These are phyloP conservation scores for Nicotiana paniculata DNA, from an alignment of 257 asterid genomes.

Conservation along the genomic window DNA sequence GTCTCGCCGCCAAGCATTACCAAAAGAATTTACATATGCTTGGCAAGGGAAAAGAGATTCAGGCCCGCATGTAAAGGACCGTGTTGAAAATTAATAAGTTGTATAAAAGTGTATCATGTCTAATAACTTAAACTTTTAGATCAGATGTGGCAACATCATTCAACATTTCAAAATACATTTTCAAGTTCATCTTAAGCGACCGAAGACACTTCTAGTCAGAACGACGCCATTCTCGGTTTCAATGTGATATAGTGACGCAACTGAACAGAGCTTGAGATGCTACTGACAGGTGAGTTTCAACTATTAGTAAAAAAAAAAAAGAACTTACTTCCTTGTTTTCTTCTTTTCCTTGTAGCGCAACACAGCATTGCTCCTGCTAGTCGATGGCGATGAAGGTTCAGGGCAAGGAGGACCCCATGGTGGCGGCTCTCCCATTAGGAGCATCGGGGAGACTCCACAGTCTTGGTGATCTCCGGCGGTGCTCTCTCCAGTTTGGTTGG, in stretches of 20 bases:
- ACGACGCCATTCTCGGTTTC: background rate
- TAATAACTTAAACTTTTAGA: too few relatives aligned
- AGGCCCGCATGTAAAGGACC: too few relatives aligned
- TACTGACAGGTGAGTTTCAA: background rate
- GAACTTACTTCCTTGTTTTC: slow-evolving; percentile 61
- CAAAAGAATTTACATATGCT: too few relatives aligned
- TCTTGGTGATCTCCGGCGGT: slow-evolving; percentile 57
- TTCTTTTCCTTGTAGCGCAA: slow-evolving; percentile 95
- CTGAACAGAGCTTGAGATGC: background rate
- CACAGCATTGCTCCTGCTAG: slow-evolving; percentile 78
- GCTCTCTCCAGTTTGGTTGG: slow-evolving; percentile 62
- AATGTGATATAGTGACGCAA: background rate
- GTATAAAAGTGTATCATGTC: too few relatives aligned
- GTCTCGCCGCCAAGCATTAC: too few relatives aligned
- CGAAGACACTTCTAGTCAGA: background rate
- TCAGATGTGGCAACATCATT: too few relatives aligned
- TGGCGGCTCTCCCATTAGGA: slow-evolving; percentile 66
- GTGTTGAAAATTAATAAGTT: too few relatives aligned
- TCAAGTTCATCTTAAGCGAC: background rate
- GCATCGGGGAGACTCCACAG: slow-evolving; percentile 62
- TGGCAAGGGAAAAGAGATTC: too few relatives aligned
- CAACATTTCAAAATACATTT: too few relatives aligned
- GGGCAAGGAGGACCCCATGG: slow-evolving; percentile 61
- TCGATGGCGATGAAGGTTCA: slow-evolving; percentile 48
- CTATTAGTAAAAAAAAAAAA: background rate